phyloP scores from a whole-genome alignment of 306 rosid genomes.

The Acacia acuminata region DNA sequence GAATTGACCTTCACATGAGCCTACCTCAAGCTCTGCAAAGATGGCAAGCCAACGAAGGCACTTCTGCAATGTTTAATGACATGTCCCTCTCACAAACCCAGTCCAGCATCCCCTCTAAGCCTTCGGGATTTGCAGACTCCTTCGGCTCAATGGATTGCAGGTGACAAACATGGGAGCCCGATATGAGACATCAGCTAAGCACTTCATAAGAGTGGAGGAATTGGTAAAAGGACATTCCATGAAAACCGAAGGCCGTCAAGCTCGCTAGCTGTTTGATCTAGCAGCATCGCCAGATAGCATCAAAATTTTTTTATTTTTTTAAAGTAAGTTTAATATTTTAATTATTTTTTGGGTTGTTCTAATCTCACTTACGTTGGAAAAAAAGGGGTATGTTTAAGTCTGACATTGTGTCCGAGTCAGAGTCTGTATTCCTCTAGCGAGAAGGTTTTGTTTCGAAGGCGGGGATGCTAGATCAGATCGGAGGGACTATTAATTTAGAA shows the following conservation, averaged over 20 bases:
- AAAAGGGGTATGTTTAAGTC: slow-evolving; percentile 38
- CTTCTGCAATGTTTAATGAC: slow-evolving; percentile 68
- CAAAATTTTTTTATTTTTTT: slow-evolving; percentile 10
- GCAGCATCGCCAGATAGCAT: slow-evolving; percentile 28
- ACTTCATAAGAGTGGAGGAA: slow-evolving; percentile 5
- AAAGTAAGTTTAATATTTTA: slow-evolving; percentile 14
- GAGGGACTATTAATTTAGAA: slow-evolving; percentile 3
- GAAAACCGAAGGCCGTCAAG: slow-evolving; percentile 24
- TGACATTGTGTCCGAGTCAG: slow-evolving; percentile 7
- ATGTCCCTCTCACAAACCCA: slow-evolving; percentile 71
- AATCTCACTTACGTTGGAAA: slow-evolving; percentile 29
- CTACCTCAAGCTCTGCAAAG: slow-evolving; percentile 80
- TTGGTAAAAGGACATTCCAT: background rate
- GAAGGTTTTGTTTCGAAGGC: slow-evolving; percentile 33
- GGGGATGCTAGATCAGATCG: slow-evolving; percentile 28
- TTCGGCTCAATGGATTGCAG: slow-evolving; percentile 80
- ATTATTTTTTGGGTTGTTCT: slow-evolving; percentile 31
- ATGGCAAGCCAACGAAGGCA: slow-evolving; percentile 96
- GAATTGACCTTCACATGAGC: slow-evolving; percentile 77
- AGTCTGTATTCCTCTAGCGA: slow-evolving; percentile 27
- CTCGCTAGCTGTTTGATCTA: slow-evolving; percentile 32
- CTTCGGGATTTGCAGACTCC: slow-evolving; percentile 72
- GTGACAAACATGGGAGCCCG: slow-evolving; percentile 31
- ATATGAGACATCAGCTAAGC: slow-evolving; percentile 2
- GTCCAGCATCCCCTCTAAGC: slow-evolving; percentile 82